These are phyloP conservation scores for Coniferiporia sulphurascens DNA, from an alignment of 1,284 basidiomycete genomes.

Conservation along the genomic window DNA sequence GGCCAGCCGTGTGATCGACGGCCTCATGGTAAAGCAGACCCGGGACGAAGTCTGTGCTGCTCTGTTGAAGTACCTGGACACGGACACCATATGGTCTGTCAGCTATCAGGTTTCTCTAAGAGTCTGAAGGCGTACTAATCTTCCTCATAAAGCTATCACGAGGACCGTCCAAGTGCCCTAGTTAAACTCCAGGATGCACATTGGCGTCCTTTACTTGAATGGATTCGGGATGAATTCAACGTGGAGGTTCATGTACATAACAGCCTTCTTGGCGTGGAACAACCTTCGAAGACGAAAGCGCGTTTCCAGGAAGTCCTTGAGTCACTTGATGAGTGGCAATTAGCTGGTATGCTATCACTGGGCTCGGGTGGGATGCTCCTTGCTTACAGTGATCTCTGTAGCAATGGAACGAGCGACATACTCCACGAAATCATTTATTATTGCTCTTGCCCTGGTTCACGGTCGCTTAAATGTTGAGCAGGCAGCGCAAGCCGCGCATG, in stretches of 20 bases:
- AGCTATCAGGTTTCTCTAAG: slow-evolving; percentile 21
- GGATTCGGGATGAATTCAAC: slow-evolving; percentile 66
- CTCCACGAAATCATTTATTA: slow-evolving; percentile 88
- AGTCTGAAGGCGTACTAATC: not conserved
- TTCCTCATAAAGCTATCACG: slow-evolving; percentile 63
- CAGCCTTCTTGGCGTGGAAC: slow-evolving; percentile 64
- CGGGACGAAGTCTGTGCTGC: slow-evolving; percentile 66
- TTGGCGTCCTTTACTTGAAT: slow-evolving; percentile 87
- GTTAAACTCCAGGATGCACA: slow-evolving; percentile 80
- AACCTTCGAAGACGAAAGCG: slow-evolving; percentile 61
- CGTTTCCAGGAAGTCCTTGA: slow-evolving; percentile 56
- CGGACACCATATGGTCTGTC: slow-evolving; percentile 88
- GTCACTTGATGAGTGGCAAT: slow-evolving; percentile 74
- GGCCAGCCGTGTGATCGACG: slow-evolving; percentile 73
- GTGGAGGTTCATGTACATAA: slow-evolving; percentile 65
- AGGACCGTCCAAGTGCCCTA: slow-evolving; percentile 70
- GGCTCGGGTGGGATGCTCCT: not conserved
- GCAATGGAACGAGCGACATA: slow-evolving; percentile 92
- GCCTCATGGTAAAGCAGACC: slow-evolving; percentile 53
- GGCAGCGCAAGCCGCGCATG: slow-evolving; percentile 82
- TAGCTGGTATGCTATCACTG: slow-evolving; percentile 69
- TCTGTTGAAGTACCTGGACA: slow-evolving; percentile 86
- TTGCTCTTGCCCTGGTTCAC: slow-evolving; percentile 81
- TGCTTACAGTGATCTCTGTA: slow-evolving; percentile 27
- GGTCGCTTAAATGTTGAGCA: slow-evolving; percentile 76